Evolutionary conservation across 1,139 yeast genomes (phyloP), one percentile per base, ranked within the genome.

Genomic region (Hyphopichia wangnamkhiaoensis): DNA sequence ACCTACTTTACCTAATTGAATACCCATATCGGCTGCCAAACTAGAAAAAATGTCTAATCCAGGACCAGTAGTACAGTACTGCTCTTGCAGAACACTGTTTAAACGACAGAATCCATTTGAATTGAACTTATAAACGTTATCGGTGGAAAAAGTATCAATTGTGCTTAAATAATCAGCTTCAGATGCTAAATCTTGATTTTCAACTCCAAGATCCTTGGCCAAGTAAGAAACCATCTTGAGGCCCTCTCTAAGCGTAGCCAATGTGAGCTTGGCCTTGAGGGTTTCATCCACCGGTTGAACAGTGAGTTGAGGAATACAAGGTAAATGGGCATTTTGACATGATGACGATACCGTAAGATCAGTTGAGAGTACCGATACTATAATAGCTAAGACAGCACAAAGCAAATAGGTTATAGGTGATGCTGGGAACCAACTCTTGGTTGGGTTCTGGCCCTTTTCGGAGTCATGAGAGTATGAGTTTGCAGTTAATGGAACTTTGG

Each of bases 191-290:
- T 54, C 53, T 42, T 42, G 44, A 56, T 57, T 34, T 62, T 73
- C 53, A 13, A 59, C 53, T 35, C 67, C 67, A 35, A 80, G 68
- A 49, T 81, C 86, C 32, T 72, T 68, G 0, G 84, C 82, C 41
- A 81, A 59, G 48, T 74, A 79, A 0, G 85, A 74, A 10, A 80
- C 54, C 46, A 80, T 65, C 45, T 69, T 71, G 36, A 80, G 58
- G 14, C 79, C 76, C 43, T 78, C 82, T 40, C 73, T 64, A 9
- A 77, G 65, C 3, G 73, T 65, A 15, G 24, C 13, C 18, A 35
- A 29, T 6, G 32, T 62, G 15, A 61, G 54, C 35, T 57, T 52
- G 4, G 75, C 68, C 18, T 61, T 56, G 1, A 60, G 52, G 1
- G 76, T 61, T 33, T 62, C 60, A 23, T 67, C 72, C 8, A 60